These are phyloP conservation scores for Colletotrichum spaethianum DNA, from an alignment of 2,329 filamentous ascomycete genomes.

Conservation along the genomic window DNA sequence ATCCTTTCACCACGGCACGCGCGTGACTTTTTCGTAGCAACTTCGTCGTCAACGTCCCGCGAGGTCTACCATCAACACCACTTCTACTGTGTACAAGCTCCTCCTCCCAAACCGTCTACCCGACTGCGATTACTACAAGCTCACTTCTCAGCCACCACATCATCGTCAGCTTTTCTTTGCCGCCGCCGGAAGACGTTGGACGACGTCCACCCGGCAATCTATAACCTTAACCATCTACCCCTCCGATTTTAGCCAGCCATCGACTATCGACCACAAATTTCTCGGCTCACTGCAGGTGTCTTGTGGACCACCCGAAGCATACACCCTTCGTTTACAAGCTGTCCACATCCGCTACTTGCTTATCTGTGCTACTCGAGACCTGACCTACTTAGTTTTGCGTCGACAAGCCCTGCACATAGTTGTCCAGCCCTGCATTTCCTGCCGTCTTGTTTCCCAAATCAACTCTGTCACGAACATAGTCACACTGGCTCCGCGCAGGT, in stretches of 20 bases:
- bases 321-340: slow-evolving; percentile 17
- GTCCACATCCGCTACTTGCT: slow-evolving; percentile 21
- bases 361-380: slow-evolving; percentile 15
- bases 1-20: slow-evolving; percentile 13
- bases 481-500: slow-evolving; percentile 28
- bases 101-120: not conserved
- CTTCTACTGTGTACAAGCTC: not conserved
- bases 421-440: slow-evolving; percentile 6
- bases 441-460: slow-evolving; percentile 34
- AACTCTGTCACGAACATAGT: slow-evolving; percentile 20
- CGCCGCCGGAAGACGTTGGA: not conserved
- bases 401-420: slow-evolving; percentile 25
- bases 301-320: slow-evolving; percentile 21
- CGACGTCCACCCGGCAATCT: not conserved
- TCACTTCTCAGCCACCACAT: not conserved
- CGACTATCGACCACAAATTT: not conserved
- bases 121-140: not conserved
- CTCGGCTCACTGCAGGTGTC: slow-evolving; percentile 28
- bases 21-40: slow-evolving; percentile 1
- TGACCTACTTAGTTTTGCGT: slow-evolving; percentile 36
- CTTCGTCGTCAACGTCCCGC: not conserved
- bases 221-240: not conserved
- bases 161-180: not conserved
- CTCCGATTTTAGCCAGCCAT: slow-evolving; percentile 2
- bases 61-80: not conserved